A percentile compares a stretch with the other conserved stretches of the same genome.
Evolutionary conservation across 768 basidiomycete genomes (phyloP).

Genomic region (Tylopilus vinaceipallidus): DNA sequence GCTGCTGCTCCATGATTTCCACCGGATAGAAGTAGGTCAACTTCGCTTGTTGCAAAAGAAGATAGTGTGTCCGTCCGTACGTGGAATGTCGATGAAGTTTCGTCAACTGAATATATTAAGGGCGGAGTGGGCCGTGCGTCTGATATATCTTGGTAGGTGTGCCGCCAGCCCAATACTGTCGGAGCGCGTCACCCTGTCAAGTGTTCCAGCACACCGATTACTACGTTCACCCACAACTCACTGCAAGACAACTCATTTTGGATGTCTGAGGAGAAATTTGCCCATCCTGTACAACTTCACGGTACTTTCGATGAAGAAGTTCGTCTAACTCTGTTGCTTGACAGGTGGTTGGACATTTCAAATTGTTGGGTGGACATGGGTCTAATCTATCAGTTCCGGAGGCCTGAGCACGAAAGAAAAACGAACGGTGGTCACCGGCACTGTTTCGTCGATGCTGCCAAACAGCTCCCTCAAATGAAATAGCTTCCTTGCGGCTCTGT

Average conservation of each 20-base stretch:
- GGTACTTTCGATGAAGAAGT: no score
- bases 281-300: neutral
- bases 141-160: neutral
- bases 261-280: neutral
- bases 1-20: constrained; percentile 8
- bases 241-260: neutral
- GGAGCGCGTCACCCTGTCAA: neutral
- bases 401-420: no score
- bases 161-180: neutral
- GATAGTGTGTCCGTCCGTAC: neutral
- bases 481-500: neutral
- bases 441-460: no score
- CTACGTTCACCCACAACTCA: neutral
- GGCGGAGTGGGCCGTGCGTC: no score
- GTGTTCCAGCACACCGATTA: neutral
- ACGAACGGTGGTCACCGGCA: no score
- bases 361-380: no score
- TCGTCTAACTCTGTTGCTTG: no score
- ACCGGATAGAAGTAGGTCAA: neutral
- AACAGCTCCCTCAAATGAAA: neutral
- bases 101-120: neutral
- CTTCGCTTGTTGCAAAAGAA: neutral
- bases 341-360: no score
- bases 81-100: neutral
- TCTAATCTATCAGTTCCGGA: no score